Base-by-base conservation (phyloP, 2,329 filamentous ascomycete species). In the Aspergillus fructus region DNA sequence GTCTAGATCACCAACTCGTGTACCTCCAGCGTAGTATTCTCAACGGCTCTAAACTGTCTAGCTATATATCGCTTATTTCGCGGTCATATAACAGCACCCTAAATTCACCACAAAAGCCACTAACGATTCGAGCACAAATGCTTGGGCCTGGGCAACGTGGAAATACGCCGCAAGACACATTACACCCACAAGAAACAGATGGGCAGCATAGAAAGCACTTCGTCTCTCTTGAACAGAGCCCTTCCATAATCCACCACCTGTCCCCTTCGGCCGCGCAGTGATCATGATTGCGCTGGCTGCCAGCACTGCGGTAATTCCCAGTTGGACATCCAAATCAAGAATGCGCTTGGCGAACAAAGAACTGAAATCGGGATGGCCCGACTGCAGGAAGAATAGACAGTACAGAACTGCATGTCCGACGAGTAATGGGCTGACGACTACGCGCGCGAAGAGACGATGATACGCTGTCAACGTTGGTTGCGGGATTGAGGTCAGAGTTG, bases 361-460 rank as follows among this genome's bases (percentile, higher is more conserved):
- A 9, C 71, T 61, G 33, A 68, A 75, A 1, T 66, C 68, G 1
- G 73, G 74, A 51, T 74, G 64, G 15, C 71, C 73, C 2, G 77
- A 76, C 54, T 79, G 75, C 56, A 82, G 64, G 67, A 85, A 88
- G 71, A 85, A 86, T 50, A 79, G 76, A 23, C 85, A 61, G 62
- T 87, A 88, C 59, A 87, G 75, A 0, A 69, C 61, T 1, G 78
- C 81, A 67, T 88, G 85, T 3, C 76, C 65, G 34, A 75, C 67
- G 51, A 87, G 76, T 3, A 87, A 69, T 12, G 79, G 62, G 12
- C 76, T 76, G 42, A 85, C 74, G 13, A 81, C 69, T 53, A 85
- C 74, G 1, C 83, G 79, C 12, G 84, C 84, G 30, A 86, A 78
- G 5, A 85, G 73, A 52, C 85, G 82, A 63, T 88, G 85, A 45